Conservation (phyloP, 176 grass and related monocot genomes). For the Dendrocalamus sinicus region DNA sequence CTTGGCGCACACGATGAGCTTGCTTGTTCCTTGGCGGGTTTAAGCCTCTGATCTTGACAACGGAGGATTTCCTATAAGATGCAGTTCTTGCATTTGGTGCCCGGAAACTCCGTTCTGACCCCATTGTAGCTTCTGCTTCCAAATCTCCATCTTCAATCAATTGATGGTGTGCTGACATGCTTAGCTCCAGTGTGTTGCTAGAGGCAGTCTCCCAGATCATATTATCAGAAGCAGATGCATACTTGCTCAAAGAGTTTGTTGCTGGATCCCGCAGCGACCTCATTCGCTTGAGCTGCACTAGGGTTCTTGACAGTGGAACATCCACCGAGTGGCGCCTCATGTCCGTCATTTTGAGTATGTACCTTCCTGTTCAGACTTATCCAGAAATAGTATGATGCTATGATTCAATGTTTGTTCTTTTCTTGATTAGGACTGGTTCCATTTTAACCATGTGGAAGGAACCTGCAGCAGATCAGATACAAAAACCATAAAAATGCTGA, state of each 20-base stretch:
- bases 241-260: constrained; percentile 83
- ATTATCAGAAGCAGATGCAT: constrained; percentile 59
- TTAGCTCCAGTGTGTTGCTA: constrained; percentile 55
- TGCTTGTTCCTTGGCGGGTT: constrained; percentile 73
- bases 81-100: constrained; percentile 55
- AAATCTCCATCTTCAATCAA: constrained; percentile 62
- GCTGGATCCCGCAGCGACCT: constrained; percentile 85
- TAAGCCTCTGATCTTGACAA: constrained; percentile 77
- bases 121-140: constrained; percentile 55
- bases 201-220: constrained; percentile 79
- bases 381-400: constrained; percentile 33
- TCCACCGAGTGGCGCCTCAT: constrained; percentile 77
- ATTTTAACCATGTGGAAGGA: constrained; percentile 20
- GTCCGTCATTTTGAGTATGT: constrained; percentile 60
- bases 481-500: constrained; percentile 31
- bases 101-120: constrained; percentile 61
- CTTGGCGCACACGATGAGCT: constrained; percentile 59
- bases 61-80: constrained; percentile 68
- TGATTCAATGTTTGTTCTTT: constrained; percentile 20
- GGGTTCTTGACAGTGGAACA: constrained; percentile 87
- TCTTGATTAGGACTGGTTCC: constrained; percentile 20
- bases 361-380: constrained; percentile 27
- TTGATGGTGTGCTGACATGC: constrained; percentile 53
- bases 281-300: constrained; percentile 90
- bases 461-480: constrained; percentile 50